Conservation (phyloP, 306 rosid genomes). For the Casuarina cunninghamiana region DNA sequence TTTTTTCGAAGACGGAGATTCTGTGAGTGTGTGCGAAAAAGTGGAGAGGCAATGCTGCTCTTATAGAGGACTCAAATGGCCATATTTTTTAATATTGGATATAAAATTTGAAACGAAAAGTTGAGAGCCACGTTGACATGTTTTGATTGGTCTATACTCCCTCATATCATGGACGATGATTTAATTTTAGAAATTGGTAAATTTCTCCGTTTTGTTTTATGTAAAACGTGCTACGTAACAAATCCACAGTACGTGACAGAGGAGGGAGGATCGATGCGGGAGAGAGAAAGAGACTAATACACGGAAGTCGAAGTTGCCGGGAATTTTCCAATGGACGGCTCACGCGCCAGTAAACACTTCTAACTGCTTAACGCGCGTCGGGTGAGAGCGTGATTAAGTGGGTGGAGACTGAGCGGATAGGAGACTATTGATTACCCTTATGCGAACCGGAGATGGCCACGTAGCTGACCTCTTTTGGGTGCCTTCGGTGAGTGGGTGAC, state of each 20-base stretch:
- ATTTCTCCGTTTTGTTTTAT: too few species aligned
- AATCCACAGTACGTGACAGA: background rate
- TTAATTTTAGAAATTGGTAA: background rate
- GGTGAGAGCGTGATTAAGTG: background rate
- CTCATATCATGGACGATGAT: too few species aligned
- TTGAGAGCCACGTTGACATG: conserved; percentile 9
- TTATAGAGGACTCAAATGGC: conserved; percentile 34
- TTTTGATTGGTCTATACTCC: background rate
- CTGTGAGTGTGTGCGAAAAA: conserved; percentile 7
- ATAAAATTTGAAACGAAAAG: too few species aligned
- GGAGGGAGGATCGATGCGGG: background rate
- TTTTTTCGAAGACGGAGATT: background rate
- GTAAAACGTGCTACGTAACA: background rate
- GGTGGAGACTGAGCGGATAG: background rate
- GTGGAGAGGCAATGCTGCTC: conserved; percentile 26
- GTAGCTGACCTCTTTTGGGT: conserved; percentile 5
- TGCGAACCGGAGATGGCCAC: conserved; percentile 29
- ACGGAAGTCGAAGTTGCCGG: background rate
- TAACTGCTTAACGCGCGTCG: too few species aligned
- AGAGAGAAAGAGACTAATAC: background rate
- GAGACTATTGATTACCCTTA: background rate
- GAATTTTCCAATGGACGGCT: background rate
- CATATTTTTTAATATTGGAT: background rate
- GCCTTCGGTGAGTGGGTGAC: conserved; percentile 16
- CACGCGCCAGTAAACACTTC: background rate